Evolutionary conservation across 169 alveolate genomes (phyloP).

Genomic region (Sarcocystis neurona): DNA sequence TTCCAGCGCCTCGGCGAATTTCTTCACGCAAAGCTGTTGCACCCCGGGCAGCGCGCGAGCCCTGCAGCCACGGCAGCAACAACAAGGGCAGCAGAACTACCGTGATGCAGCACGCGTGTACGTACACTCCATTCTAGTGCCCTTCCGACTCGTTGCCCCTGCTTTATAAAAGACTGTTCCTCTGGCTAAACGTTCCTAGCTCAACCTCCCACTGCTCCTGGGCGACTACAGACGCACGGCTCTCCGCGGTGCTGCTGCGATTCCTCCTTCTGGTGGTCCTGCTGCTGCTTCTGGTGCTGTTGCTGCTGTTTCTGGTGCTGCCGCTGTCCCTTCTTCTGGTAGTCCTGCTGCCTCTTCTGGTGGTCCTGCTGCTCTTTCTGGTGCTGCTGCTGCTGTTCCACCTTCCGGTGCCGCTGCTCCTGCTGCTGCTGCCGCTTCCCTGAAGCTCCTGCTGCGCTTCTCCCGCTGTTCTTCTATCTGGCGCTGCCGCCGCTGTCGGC

Average conservation of each 20-base stretch:
- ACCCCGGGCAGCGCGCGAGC: conserved; percentile 88
- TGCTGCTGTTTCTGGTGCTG: not conserved
- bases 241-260: not conserved
- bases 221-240: too few relatives aligned
- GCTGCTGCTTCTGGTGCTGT: not conserved
- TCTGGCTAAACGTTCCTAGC: too few relatives aligned
- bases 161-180: too few relatives aligned
- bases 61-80: conserved; percentile 25
- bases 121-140: not conserved
- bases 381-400: too few relatives aligned
- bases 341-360: not conserved
- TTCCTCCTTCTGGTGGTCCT: not conserved
- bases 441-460: too few relatives aligned
- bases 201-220: too few relatives aligned
- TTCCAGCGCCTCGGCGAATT: conserved; percentile 97
- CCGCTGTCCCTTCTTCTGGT: not conserved
- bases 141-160: too few relatives aligned
- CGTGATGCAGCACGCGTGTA: not conserved
- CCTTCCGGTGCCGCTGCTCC: too few relatives aligned
- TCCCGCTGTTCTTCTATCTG: too few relatives aligned
- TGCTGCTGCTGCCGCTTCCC: too few relatives aligned
- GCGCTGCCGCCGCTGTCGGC: too few relatives aligned
- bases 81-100: not conserved
- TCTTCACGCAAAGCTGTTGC: conserved; percentile 93
- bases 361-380: too few relatives aligned